These are phyloP conservation scores for Eimeria praecox DNA, from an alignment of 169 alveolate genomes.

Conservation along the genomic window DNA sequence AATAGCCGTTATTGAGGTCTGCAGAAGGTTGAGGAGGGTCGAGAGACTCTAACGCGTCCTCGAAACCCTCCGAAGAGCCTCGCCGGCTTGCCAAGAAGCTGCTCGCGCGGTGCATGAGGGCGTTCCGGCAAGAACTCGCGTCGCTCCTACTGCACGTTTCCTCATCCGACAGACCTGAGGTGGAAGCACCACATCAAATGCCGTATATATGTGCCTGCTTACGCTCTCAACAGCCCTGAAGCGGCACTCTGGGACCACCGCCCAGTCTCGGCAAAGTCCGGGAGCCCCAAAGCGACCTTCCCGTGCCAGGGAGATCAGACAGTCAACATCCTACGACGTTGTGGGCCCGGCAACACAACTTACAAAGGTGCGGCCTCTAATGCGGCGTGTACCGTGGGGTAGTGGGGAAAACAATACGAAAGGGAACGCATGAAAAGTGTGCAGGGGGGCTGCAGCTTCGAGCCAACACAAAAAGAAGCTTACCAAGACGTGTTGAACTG, in stretches of 20 bases:
- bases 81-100: conserved; percentile 60
- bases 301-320: background rate
- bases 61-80: conserved; percentile 56
- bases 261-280: background rate
- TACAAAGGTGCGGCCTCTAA: background rate
- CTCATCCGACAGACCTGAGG: conserved; percentile 61
- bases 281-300: background rate
- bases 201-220: no score
- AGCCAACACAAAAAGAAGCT: background rate
- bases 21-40: conserved; percentile 9
- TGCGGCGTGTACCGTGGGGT: background rate
- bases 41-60: conserved; percentile 53
- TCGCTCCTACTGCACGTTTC: conserved; percentile 75
- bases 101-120: conserved; percentile 55
- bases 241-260: background rate
- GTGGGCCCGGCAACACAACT: background rate
- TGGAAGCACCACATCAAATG: background rate
- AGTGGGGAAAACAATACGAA: background rate
- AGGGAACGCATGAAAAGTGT: background rate
- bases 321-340: background rate
- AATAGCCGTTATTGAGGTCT: background rate
- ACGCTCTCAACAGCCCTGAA: background rate
- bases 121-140: conserved; percentile 21
- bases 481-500: conserved; percentile 34
- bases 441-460: background rate